These are phyloP conservation scores for Geotrichum phurueaensis DNA, from an alignment of 1,139 yeast genomes.

Conservation along the genomic window DNA sequence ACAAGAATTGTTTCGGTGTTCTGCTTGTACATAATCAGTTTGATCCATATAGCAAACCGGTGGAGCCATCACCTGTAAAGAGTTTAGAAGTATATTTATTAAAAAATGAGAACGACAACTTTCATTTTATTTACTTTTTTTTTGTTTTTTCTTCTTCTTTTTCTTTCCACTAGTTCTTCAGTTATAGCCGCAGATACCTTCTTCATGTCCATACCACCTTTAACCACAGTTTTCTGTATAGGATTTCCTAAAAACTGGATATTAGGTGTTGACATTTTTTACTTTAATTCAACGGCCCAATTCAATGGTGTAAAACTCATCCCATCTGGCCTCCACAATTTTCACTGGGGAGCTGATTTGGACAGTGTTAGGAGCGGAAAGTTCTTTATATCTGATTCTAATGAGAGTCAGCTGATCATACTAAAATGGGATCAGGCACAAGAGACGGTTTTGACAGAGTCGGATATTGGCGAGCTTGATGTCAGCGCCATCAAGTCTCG, in stretches of 20 bases:
- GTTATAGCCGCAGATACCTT: not conserved
- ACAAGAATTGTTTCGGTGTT: too few species aligned
- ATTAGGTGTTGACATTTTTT: slow-evolving; percentile 39
- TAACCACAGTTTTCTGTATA: slow-evolving; percentile 13
- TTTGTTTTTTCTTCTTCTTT: not conserved
- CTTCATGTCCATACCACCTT: slow-evolving; percentile 16
- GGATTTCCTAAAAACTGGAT: slow-evolving; percentile 28
- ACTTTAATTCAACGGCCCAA: slow-evolving; percentile 34
- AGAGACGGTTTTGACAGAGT: slow-evolving; percentile 29
- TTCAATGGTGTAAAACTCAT: slow-evolving; percentile 38
- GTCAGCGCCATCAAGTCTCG: slow-evolving; percentile 27
- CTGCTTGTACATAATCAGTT: too few species aligned
- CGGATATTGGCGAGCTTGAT: slow-evolving; percentile 33
- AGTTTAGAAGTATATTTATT: too few species aligned
- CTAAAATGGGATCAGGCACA: slow-evolving; percentile 30
- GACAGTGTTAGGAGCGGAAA: slow-evolving; percentile 31
- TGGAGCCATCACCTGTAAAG: too few species aligned
- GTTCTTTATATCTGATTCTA: slow-evolving; percentile 27
- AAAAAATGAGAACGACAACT: too few species aligned
- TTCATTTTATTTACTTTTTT: not conserved
- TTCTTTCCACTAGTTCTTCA: not conserved
- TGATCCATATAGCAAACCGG: too few species aligned
- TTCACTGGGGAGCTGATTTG: slow-evolving; percentile 37
- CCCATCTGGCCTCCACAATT: slow-evolving; percentile 37
- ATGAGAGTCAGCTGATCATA: slow-evolving; percentile 23